These are phyloP conservation scores for Coemansia sp. DNA, from an alignment of 192 early-diverging fungal species.

Conservation along the genomic window DNA sequence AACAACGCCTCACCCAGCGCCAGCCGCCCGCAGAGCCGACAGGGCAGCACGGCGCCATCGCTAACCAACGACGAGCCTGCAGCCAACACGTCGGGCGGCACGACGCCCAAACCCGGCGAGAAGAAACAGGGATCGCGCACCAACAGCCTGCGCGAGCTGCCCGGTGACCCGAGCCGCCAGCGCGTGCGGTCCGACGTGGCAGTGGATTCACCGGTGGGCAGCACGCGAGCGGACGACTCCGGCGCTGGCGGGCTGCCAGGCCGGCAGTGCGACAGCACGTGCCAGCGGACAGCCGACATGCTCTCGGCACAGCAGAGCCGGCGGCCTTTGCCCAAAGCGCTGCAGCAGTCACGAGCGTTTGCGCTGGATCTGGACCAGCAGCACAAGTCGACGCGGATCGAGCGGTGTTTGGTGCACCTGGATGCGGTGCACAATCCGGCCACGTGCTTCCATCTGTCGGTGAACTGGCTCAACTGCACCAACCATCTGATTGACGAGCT, in stretches of 20 bases:
- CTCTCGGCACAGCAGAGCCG: conserved; percentile 16
- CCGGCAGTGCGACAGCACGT: background rate
- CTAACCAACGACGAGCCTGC: conserved; percentile 11
- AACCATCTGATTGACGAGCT: conserved; percentile 83
- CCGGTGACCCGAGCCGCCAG: background rate
- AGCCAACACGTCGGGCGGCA: background rate
- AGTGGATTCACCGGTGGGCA: background rate
- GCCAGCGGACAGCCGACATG: conserved; percentile 5
- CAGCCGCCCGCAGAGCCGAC: conserved; percentile 45
- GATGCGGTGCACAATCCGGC: conserved; percentile 85
- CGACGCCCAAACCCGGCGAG: background rate
- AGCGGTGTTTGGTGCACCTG: conserved; percentile 82
- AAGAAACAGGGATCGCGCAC: background rate
- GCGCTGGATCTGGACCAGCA: conserved; percentile 81
- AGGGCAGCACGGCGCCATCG: conserved; percentile 40
- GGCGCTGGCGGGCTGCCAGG: background rate
- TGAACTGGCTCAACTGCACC: conserved; percentile 95
- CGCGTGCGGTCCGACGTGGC: background rate
- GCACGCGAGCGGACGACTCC: background rate
- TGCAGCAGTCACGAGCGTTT: conserved; percentile 63
- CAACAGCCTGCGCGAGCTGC: background rate
- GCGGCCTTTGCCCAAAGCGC: conserved; percentile 47
- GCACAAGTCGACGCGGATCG: conserved; percentile 68
- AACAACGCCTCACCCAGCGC: conserved; percentile 23
- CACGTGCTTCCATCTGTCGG: conserved; percentile 87